A percentile compares a stretch with the other conserved stretches of the same genome.
Evolutionary conservation across 2,329 filamentous ascomycete genomes (phyloP).

Genomic region (Fusarium oligoseptatum): DNA sequence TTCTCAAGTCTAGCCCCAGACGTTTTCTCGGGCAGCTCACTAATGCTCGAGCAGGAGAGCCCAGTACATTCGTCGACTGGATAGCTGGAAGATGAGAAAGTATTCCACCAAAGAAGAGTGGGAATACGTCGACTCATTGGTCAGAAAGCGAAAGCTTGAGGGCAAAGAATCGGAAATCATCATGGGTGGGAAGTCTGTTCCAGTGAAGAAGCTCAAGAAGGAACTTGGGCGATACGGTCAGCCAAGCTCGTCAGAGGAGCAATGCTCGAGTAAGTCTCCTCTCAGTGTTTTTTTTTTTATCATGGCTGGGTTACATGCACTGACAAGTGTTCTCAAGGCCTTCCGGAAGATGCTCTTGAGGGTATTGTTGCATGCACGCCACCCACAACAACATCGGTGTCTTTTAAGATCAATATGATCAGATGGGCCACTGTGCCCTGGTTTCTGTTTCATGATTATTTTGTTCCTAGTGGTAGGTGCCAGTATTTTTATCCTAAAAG

Average conservation of each 20-base stretch:
- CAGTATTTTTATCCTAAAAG: not conserved
- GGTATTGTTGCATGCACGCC: not conserved
- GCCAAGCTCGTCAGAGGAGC: too few species aligned
- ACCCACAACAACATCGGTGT: not conserved
- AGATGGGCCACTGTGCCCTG: not conserved
- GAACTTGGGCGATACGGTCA: not conserved
- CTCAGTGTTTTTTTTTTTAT: not conserved
- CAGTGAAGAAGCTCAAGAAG: slow-evolving; percentile 1
- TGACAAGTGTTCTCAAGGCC: not conserved
- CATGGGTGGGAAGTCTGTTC: not conserved
- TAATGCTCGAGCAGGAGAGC: not conserved
- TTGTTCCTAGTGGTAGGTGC: not conserved
- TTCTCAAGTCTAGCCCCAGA: not conserved
- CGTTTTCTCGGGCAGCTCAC: not conserved
- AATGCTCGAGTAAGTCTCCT: not conserved
- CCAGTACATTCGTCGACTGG: not conserved
- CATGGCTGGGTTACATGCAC: not conserved
- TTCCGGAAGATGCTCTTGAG: not conserved
- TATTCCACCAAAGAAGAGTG: not conserved
- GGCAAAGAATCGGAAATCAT: not conserved
- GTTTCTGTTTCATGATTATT: not conserved
- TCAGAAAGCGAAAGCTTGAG: not conserved
- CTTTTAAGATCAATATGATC: not conserved
- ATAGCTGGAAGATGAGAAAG: slow-evolving; percentile 5
- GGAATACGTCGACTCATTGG: not conserved